Evolutionary conservation across 1,284 basidiomycete species (phyloP).

Genomic region (Ceratobasidium sp.): DNA sequence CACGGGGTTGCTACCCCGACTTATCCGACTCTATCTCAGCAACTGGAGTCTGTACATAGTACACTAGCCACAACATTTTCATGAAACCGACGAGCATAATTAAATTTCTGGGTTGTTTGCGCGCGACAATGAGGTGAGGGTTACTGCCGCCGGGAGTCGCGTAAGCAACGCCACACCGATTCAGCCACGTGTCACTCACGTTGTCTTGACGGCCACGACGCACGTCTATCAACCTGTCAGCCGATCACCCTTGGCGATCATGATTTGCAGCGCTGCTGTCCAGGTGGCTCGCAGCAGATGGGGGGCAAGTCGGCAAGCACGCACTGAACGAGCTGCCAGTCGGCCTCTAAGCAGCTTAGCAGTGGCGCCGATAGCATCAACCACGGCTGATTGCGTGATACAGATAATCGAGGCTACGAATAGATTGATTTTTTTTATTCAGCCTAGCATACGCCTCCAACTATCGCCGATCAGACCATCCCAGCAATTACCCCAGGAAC

Average conservation of each 20-base stretch:
- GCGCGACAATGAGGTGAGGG: not conserved
- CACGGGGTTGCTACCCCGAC: not conserved
- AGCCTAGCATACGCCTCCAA: not conserved
- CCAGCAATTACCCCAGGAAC: slow-evolving; percentile 23
- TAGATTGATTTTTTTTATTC: not conserved
- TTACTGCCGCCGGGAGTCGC: slow-evolving; percentile 15
- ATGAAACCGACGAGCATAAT: not conserved
- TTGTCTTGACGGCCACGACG: slow-evolving; percentile 21
- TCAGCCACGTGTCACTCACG: slow-evolving; percentile 15
- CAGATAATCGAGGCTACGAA: not conserved
- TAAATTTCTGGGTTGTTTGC: not conserved
- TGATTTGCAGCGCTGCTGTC: not conserved
- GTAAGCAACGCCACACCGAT: slow-evolving; percentile 20
- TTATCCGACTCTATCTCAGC: not conserved
- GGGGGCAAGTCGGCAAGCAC: not conserved
- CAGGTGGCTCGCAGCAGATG: not conserved
- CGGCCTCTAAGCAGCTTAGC: not conserved
- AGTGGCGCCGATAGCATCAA: slow-evolving; percentile 12
- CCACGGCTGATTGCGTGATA: not conserved
- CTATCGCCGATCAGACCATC: slow-evolving; percentile 12
- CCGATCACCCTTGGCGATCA: slow-evolving; percentile 21
- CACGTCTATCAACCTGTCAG: not conserved
- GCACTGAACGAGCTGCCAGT: not conserved
- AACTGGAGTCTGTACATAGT: not conserved
- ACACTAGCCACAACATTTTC: not conserved